Base-by-base conservation (phyloP, 1,284 basidiomycete genomes). In the Irpex sp. region DNA sequence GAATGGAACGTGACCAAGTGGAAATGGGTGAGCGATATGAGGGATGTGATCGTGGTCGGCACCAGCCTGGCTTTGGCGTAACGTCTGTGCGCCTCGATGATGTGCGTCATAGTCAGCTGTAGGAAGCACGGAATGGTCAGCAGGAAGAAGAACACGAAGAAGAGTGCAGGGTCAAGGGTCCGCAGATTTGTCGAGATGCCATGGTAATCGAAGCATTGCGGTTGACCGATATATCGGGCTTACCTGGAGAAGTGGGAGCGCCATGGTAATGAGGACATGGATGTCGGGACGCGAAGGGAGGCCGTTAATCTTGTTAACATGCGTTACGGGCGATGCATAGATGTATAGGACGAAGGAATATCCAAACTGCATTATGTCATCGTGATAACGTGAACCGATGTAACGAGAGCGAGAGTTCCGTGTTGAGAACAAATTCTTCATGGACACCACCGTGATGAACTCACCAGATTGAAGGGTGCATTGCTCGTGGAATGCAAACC, bases 321-420 rank as follows among this genome's bases (percentile, higher is more conserved):
- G 85, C 7, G 85, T 83, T 34, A 84, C 71, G 0, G 88, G 85
- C 1, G 85, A 85, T 0, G 88, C 85, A 74, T 91, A 91, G 6
- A 90, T 81, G 67, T 91, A 87, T 15, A 92, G 74, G 49, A 89
- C 78, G 73, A 91, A 91, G 0, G 88, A 84, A 68, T 91, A 92
- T 40, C 88, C 87, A 66, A 90, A 84, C 89, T 91, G n/a, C 26
- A 34, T 44, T 5, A 44, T 44, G 40, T 44, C 40, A 15, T 44
- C 19, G 17, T 4, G 21, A 57, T 57, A 44, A 62, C 57, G 47
- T 58, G 61, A 58, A n/a, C 11, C 21, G 34, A 19, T 36, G 34
- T 11, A 19, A 47, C 9, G 44, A 47, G n/a, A 62, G 21, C 19
- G 21, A 60, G 37, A 54, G 48, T 44, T 62, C 61, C n/a, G 21